Evolutionary conservation across 345 rosid genomes (phyloP), one percentile per base, ranked within the genome.

Genomic region (Angophora floribunda): DNA sequence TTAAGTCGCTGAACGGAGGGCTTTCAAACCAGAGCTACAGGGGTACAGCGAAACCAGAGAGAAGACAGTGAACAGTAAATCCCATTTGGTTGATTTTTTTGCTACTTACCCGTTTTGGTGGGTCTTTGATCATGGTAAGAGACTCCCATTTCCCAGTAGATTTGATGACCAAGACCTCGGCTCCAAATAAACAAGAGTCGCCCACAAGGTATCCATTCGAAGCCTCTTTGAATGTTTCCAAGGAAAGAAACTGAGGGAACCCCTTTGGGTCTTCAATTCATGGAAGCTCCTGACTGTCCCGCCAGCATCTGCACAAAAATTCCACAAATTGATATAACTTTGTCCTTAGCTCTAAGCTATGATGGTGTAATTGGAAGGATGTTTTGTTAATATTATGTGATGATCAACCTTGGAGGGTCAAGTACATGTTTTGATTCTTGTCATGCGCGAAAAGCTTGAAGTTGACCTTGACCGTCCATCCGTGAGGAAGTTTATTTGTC

Each of bases 161-260:
- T 36, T 57, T 59, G 28, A 86, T 19, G 36, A 89, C 88, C 22
- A 82, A 78, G 59, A 89, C 87, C 86, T 89, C 88, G 6, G 44
- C 86, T 45, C 90, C 87, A 36, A 89, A 89, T 21, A 51, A 49
- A 30, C 88, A 87, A 86, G 61, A 53, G 52, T 89, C 87, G 26
- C 87, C 55, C 19, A 59, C 85, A 7, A 53, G 85, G 44, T 36
- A 67, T 19, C 86, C 52, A 57, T 89, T 86, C 12, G 85, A 59
- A 13, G 75, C 9, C n/a, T 89, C 87, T 26, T 15, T 30, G 67
- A 89, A 87, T 2, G 51, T n/a, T 32, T 86, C 51, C 30, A 80
- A 51, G 21, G 87, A 80, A 21, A 89, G 17, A 61, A 89, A 47
- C 8, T 36, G 41, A 36, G 41, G 41, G 41, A 36, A 36, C 26